Evolutionary conservation across 768 basidiomycete species (phyloP).

Genomic region (Suillus discolor): DNA sequence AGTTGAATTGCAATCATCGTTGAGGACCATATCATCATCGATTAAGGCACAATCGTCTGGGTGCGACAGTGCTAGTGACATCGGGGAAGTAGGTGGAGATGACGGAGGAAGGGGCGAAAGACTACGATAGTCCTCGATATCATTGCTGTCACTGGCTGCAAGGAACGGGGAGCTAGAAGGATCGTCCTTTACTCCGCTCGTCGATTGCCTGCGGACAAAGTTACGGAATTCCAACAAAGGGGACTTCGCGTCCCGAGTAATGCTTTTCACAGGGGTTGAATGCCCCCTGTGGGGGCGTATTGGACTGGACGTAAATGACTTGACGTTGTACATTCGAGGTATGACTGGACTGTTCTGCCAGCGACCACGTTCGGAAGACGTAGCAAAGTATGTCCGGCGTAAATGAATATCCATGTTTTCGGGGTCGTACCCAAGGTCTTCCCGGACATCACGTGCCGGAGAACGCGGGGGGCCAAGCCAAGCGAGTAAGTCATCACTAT

Average conservation of each 20-base stretch:
- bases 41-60: slow-evolving; percentile 19
- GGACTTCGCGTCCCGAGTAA: neutral
- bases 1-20: slow-evolving; percentile 15
- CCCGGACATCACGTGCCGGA: neutral
- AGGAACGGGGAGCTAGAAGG: slow-evolving; percentile 2
- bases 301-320: slow-evolving; percentile 20
- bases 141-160: slow-evolving; percentile 18
- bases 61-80: slow-evolving; percentile 39
- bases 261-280: slow-evolving; percentile 26
- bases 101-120: slow-evolving; percentile 39
- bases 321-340: slow-evolving; percentile 19
- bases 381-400: slow-evolving; percentile 54
- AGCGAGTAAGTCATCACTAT: neutral
- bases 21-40: slow-evolving; percentile 12
- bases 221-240: slow-evolving; percentile 13
- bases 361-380: slow-evolving; percentile 60
- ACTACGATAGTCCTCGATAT: slow-evolving; percentile 19
- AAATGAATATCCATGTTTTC: slow-evolving; percentile 35
- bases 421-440: slow-evolving; percentile 32
- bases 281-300: slow-evolving; percentile 20
- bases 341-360: slow-evolving; percentile 57
- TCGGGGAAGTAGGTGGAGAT: slow-evolving; percentile 47
- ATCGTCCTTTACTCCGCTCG: slow-evolving; percentile 7
- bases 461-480: neutral
- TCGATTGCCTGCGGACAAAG: slow-evolving; percentile 8